Conservation (phyloP, 2,329 filamentous ascomycete genomes). For the Hypoxylon sp. region DNA sequence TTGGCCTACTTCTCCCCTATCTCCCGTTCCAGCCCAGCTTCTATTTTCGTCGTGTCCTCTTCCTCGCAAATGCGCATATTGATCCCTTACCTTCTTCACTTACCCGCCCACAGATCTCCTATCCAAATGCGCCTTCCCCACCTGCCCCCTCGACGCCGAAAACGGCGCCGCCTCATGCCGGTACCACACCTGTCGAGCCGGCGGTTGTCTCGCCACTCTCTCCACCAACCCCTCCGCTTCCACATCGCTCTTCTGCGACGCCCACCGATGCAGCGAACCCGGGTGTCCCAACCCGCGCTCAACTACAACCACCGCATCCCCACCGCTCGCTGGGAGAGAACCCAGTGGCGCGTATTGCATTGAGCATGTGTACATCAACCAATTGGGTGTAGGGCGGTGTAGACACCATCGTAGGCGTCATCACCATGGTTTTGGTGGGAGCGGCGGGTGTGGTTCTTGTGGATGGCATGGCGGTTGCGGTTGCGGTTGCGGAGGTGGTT, state of each 20-base stretch:
- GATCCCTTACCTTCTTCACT: not conserved
- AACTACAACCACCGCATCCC: not conserved
- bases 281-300: slow-evolving; percentile 26
- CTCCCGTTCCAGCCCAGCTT: too few species aligned
- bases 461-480: not conserved
- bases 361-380: slow-evolving; percentile 18
- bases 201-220: slow-evolving; percentile 23
- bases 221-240: not conserved
- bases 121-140: slow-evolving; percentile 32
- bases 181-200: slow-evolving; percentile 19
- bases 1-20: slow-evolving; percentile 3
- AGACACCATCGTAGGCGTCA: not conserved
- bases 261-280: slow-evolving; percentile 30
- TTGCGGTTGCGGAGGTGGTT: not conserved
- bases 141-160: slow-evolving; percentile 29
- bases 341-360: slow-evolving; percentile 9
- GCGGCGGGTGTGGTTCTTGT: not conserved
- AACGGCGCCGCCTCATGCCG: slow-evolving; percentile 15
- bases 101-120: slow-evolving; percentile 24
- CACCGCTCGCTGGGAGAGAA: not conserved
- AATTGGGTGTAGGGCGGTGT: not conserved
- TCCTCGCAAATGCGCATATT: not conserved
- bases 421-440: not conserved
- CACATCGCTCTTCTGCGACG: slow-evolving; percentile 33
- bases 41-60: not conserved